phyloP scores from a whole-genome alignment of 129 eudicot genomes.

The Centrapalus pauciflorus region DNA sequence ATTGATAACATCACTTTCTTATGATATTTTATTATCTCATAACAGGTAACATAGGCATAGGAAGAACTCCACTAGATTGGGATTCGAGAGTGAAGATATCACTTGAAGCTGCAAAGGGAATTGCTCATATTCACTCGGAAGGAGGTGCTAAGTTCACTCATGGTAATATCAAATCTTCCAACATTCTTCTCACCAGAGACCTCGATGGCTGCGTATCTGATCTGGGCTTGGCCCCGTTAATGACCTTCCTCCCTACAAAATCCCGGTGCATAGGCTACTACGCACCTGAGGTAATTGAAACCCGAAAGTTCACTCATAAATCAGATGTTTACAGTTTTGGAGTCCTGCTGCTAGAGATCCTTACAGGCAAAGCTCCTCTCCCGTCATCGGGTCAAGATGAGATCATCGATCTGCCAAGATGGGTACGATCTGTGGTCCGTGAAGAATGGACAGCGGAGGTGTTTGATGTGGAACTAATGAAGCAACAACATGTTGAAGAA shows the following conservation, averaged over 20 bases:
- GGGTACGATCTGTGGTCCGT: constrained; percentile 91
- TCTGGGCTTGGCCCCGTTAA: constrained; percentile 60
- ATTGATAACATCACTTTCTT: background rate
- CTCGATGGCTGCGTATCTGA: constrained; percentile 63
- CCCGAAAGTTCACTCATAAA: constrained; percentile 58
- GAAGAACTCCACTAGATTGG: constrained; percentile 76
- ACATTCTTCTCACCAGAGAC: constrained; percentile 57
- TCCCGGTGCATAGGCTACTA: constrained; percentile 56
- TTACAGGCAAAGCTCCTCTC: constrained; percentile 76
- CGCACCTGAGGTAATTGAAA: constrained; percentile 82
- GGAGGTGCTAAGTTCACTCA: constrained; percentile 57
- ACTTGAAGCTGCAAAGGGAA: constrained; percentile 68
- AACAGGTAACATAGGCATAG: constrained; percentile 61
- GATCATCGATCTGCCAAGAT: constrained; percentile 70
- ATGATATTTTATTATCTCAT: background rate
- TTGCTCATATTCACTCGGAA: constrained; percentile 65
- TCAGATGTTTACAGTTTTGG: constrained; percentile 97
- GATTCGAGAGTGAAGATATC: constrained; percentile 61
- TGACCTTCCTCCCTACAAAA: constrained; percentile 40
- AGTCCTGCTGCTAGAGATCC: constrained; percentile 71
- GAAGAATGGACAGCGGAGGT: constrained; percentile 98
- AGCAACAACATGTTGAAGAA: constrained; percentile 59
- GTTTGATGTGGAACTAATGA: constrained; percentile 68
- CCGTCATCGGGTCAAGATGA: constrained; percentile 53
- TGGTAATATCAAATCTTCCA: constrained; percentile 91